Base-by-base conservation (phyloP, 108 stramenopile species). In the Cyclostephanos tholiformis region DNA sequence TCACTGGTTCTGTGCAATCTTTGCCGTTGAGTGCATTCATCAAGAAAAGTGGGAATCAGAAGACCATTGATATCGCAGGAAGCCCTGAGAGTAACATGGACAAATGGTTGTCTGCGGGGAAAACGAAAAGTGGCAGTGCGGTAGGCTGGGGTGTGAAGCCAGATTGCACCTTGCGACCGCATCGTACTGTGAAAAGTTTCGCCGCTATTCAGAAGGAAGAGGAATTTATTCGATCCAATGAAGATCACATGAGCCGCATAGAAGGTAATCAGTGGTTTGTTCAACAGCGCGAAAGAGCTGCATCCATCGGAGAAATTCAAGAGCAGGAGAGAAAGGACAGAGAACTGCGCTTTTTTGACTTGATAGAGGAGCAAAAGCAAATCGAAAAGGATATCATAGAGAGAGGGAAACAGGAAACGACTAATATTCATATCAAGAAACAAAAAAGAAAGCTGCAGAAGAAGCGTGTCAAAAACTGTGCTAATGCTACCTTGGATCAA, bases 161-260 rank as follows among this genome's bases (percentile, higher is more conserved):
- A 71, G 48, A 48, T 49, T 3, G 30, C 51, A 56, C 44, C 38
- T 0, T 60, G 50, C 6, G 26, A 44, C 38, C 20, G 46, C 30
- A 26, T 17, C 49, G 16, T 66, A 75, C 67, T 39, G 63, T 14
- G 20, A 71, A 43, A 50, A 83, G 82, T 53, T 85, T 88, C 63
- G 49, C 58, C 13, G 86, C 88, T 19, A 94, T 94, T 43, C 92
- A 94, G 61, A 63, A 89, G 46, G 86, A 94, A 68, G 90, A 94
- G 63, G 72, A 66, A 46, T 79, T 63, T n/a, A 72, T 88, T 49
- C 78, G 76, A 30, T 30, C 72, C 27, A 85, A 76, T 19, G 72
- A 90, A 72, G 88, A 87, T 63, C 66, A 78, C 16, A 79, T 73
- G 58, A 82, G 73, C 63, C 69, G 71, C 17, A 71, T 75, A 41